phyloP scores from a whole-genome alignment of 2,329 filamentous ascomycete genomes.

The Clathrospora elynae region DNA sequence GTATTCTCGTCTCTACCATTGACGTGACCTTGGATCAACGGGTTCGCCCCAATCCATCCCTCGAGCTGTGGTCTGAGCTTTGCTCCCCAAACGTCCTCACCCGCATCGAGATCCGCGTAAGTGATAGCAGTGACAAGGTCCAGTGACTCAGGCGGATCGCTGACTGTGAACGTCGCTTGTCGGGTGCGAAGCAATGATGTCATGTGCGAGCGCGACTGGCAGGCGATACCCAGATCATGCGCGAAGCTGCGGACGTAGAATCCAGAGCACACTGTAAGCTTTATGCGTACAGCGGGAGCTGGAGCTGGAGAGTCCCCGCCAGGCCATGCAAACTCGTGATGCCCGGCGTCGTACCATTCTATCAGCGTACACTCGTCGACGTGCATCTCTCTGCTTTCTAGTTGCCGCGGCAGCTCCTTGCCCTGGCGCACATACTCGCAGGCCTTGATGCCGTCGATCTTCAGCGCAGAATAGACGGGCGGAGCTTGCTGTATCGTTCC shows the following conservation, averaged over 20 bases:
- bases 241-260: constrained; percentile 45
- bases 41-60: constrained; percentile 32
- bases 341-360: constrained; percentile 29
- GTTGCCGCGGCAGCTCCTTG: constrained; percentile 28
- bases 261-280: constrained; percentile 35
- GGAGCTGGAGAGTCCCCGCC: constrained; percentile 12
- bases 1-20: constrained; percentile 27
- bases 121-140: constrained; percentile 22
- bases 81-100: constrained; percentile 31
- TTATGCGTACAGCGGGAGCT: constrained; percentile 28
- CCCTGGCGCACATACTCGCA: constrained; percentile 37
- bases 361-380: constrained; percentile 38
- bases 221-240: constrained; percentile 37
- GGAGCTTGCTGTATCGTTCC: constrained; percentile 35
- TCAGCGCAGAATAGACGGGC: constrained; percentile 39
- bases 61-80: constrained; percentile 29
- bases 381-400: constrained; percentile 36
- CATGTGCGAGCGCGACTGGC: constrained; percentile 34
- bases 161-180: constrained; percentile 29
- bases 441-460: constrained; percentile 38
- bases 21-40: constrained; percentile 18
- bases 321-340: constrained; percentile 23
- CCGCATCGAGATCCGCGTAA: constrained; percentile 29
- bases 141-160: constrained; percentile 4
- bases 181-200: constrained; percentile 28